A percentile compares a stretch with the other conserved stretches of the same genome.
phyloP scores from a whole-genome alignment of 306 rosid genomes.

The Corylus americana region DNA sequence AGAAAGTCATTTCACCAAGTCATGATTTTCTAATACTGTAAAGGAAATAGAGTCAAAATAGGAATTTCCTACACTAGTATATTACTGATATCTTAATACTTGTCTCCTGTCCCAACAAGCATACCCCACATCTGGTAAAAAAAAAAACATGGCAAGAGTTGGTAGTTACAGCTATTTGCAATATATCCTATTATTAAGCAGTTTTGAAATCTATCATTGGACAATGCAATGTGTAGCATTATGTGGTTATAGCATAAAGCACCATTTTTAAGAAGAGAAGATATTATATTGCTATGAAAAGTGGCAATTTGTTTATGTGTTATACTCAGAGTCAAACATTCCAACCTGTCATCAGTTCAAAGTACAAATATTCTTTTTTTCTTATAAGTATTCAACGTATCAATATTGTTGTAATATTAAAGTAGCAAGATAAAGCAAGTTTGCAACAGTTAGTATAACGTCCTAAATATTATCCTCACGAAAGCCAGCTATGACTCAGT shows the following conservation, averaged over 20 bases:
- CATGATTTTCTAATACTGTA: too few relatives aligned
- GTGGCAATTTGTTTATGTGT: slow-evolving; percentile 3
- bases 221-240: slow-evolving; percentile 13
- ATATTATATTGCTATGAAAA: neutral
- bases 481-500: neutral
- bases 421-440: slow-evolving; percentile 17
- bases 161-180: neutral
- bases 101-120: neutral
- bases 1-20: neutral
- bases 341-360: slow-evolving; percentile 13
- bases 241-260: neutral
- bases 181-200: slow-evolving; percentile 13
- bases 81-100: too few relatives aligned
- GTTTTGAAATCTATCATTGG: neutral
- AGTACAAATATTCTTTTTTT: too few relatives aligned
- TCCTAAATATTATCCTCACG: slow-evolving; percentile 16
- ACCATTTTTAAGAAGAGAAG: slow-evolving; percentile 21
- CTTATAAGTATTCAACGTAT: neutral
- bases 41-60: neutral
- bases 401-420: neutral
- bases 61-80: neutral
- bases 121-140: neutral
- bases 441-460: neutral
- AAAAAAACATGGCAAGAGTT: slow-evolving; percentile 12
- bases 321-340: slow-evolving; percentile 13